Evolutionary conservation across 441 rosid species (phyloP), one percentile per base, ranked within the genome.

Genomic region (Metrosideros polymorpha): DNA sequence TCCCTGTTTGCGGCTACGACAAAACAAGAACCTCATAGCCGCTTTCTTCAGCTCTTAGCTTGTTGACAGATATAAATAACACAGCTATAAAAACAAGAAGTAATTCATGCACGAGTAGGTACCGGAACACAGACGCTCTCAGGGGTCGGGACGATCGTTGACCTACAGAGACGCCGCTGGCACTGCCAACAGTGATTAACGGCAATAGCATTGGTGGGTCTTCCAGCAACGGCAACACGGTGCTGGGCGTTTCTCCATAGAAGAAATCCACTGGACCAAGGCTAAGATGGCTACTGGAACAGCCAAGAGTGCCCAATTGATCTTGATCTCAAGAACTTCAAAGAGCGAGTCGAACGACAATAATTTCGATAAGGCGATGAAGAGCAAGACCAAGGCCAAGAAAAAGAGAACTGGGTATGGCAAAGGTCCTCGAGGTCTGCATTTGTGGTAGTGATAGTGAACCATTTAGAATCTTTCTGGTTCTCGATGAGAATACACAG

Each of bases 211-310:
- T 6, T 13, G 47, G 13, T 51, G 82, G 52, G 7, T 22, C 24
- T 51, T 86, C 85, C 88, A 61, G 85, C 88, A 51, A 22, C 85
- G 66, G 85, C 53, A 57, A 29, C 85, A n/a, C 6, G 88, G 85
- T 19, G 50, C 84, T 24, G 84, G 87, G 24, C 27, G 47, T 63
- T 30, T 86, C 75, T 86, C 87, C 77, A 3, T n/a, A 52, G 53
- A 19, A 42, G 85, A 59, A 29, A 86, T 30, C 82, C 7, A 61
- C 22, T 51, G 83, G 50, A 86, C 85, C 22, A 39, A 30, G 53
- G 66, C 88, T 35, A 86, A 50, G 51, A 86, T 82, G 47, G 49
- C 43, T 19, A 86, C 9, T 0, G 88, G 88, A 83, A 86, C 42
- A 6, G 55, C 10, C 82, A 86, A n/a, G 57, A 86, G 85, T 5